phyloP scores from a whole-genome alignment of 2,329 filamentous ascomycete species.

The Rhynchosporium agropyri region DNA sequence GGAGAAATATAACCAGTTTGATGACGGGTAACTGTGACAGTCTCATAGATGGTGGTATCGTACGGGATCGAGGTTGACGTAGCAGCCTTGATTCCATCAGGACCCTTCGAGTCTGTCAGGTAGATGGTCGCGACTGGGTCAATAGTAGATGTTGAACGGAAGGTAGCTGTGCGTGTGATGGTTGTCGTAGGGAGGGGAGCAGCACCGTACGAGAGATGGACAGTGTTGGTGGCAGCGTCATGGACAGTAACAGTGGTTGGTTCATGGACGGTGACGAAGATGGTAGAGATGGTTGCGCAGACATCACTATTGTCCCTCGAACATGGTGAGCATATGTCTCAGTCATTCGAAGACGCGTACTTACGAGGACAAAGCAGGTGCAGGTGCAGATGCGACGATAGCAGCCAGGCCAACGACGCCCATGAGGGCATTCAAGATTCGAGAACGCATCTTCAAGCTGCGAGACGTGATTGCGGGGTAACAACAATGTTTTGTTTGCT shows the following conservation, averaged over 20 bases:
- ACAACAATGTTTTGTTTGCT: conserved; percentile 16
- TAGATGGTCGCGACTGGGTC: conserved; percentile 1
- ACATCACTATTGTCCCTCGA: conserved; percentile 17
- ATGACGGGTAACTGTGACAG: conserved; percentile 19
- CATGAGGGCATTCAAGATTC: conserved; percentile 20
- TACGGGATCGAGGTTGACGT: conserved; percentile 9
- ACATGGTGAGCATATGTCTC: conserved; percentile 19
- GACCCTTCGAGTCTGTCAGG: conserved; percentile 12
- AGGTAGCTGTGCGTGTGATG: conserved; percentile 22
- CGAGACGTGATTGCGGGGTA: neutral
- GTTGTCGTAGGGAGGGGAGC: conserved; percentile 17
- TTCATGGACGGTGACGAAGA: conserved; percentile 29
- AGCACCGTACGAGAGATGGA: conserved; percentile 23
- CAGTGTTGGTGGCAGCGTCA: conserved; percentile 25
- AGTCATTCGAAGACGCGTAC: conserved; percentile 16
- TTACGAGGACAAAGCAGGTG: conserved; percentile 31
- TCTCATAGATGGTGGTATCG: conserved; percentile 12
- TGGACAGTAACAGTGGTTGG: conserved; percentile 28
- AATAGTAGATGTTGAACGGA: conserved; percentile 15
- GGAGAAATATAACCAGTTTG: neutral
- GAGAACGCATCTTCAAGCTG: conserved; percentile 34
- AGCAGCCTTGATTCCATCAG: conserved; percentile 6
- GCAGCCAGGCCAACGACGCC: conserved; percentile 29
- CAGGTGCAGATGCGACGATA: conserved; percentile 27
- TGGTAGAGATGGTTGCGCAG: conserved; percentile 29